Evolutionary conservation across 768 basidiomycete species (phyloP), one percentile per base, ranked within the genome.

Genomic region (Auricularia auricula-judae): DNA sequence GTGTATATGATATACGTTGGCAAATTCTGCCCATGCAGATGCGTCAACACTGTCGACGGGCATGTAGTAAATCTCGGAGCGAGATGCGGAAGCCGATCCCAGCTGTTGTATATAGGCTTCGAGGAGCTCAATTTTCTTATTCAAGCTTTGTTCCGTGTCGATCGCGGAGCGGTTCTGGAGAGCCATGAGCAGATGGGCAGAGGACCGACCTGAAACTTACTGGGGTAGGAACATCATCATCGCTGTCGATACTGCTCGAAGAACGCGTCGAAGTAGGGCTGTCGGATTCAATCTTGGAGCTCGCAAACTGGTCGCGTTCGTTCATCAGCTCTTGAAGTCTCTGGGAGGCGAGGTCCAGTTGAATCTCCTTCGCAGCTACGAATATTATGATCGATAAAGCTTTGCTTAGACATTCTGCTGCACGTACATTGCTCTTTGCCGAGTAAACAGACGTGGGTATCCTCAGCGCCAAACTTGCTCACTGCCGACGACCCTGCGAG

Each of bases 1-100:
- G 74, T 97, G 93, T 16, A 93, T 81, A 70, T 96, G 91, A 71
- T 94, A 92, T 33, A 94, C 92, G 69, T 95, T 90, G 71, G 90
- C 87, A 74, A 96, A 98, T 66, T 86, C 84, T 2, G 81, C 82
- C 88, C 85, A 87, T 70, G 91, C 89, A 29, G 84, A 78, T 34
- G 85, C 78, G 11, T 86, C 84, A 39, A 87, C 81, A 54, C 83
- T 81, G 68, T 88, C 86, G 12, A 85, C 79, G 36, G 87, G 86
- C 74, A 89, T 83, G 64, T 84, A 80, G 68, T 88, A 88, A 63
- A 63, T 35, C 67, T 62, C 12, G 70, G 68, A 36, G 71, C 71
- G 3, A 76, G 39, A 74, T 23, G 71, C 72, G 43, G 72, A 72
- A 56, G 83, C 82, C 0, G 80, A 76, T 66, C 77, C 76, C 8